A percentile compares a stretch with the other conserved stretches of the same genome.
Evolutionary conservation across 2,329 filamentous ascomycete genomes (phyloP).

Genomic region (Beauveria sp.): DNA sequence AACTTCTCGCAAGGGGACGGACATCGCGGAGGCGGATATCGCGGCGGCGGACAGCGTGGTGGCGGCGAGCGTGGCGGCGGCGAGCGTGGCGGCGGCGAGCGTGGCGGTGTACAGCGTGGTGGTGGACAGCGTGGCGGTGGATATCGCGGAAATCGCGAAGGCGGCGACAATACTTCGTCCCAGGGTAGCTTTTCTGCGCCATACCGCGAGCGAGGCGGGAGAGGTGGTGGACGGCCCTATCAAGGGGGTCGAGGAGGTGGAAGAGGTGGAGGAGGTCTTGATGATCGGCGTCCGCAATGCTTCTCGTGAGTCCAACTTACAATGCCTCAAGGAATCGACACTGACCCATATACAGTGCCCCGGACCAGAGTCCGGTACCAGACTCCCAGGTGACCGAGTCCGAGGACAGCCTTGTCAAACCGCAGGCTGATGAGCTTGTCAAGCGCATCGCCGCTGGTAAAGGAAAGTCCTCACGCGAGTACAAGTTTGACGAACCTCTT

Average conservation of each 20-base stretch:
- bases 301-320: conserved; percentile 4
- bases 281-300: neutral
- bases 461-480: neutral
- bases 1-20: no score
- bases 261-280: conserved; percentile 14
- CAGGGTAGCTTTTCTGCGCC: neutral
- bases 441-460: neutral
- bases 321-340: neutral
- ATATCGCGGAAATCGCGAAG: neutral
- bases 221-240: conserved; percentile 1
- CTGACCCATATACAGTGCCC: neutral
- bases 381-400: conserved; percentile 23
- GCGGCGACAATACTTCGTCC: neutral
- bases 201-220: neutral
- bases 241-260: conserved; percentile 7
- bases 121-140: neutral
- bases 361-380: conserved; percentile 14
- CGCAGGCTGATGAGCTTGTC: conserved; percentile 16
- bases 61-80: conserved; percentile 13
- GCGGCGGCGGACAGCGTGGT: neutral
- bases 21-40: no score
- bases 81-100: neutral
- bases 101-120: conserved; percentile 14
- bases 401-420: conserved; percentile 32
- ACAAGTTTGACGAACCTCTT: conserved; percentile 23